Evolutionary conservation across 2,329 filamentous ascomycete genomes (phyloP), one percentile per base, ranked within the genome.

Genomic region (Didymella arachidicola): DNA sequence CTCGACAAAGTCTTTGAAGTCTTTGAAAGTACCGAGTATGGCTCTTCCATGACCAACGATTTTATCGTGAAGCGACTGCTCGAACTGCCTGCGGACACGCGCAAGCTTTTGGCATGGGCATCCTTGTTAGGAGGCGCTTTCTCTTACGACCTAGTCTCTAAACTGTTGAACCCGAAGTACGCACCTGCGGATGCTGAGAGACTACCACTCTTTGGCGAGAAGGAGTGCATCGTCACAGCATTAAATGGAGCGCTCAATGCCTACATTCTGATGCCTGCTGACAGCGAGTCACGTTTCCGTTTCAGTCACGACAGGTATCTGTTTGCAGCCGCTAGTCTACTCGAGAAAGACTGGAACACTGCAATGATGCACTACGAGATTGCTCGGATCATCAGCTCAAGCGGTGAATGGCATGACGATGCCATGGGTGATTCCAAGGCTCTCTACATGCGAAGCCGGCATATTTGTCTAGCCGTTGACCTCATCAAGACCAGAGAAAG

Each of bases 231-330:
- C 0, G 83, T 95, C 4, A 85, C 85, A 42, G 94, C 92, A 0
- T 83, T 98, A n/a, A 92, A 97, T 72, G 87, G 87, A 29, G 87
- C 93, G 10, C 84, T 97, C 18, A 87, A 92, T 67, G 86, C 89
- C 4, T 96, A 91, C 70, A 87, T 97, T 51, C 83, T 98, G 39
- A 86, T 94, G 54, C 86, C 91, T 0, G 91, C 90, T 19, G 91
- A 95, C 62, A 88, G 88, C 1, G 94, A 97, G 69, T 92, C 97
- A 74, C 85, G 88, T 39, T 97, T 97, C 75, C 83, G 83, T 68
- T 97, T 97, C 74, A 88, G 89, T 32, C 93, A 97, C 74, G 93
- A 97, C 75, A 87, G 93, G 51, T 96, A 96, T 69, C 84, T 93
- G 49, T 87, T 90, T 72, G 92, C 91, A 16, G 88, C 92, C 6